Evolutionary conservation across 1,284 basidiomycete species (phyloP).

Genomic region (Crucibulum parvulum): DNA sequence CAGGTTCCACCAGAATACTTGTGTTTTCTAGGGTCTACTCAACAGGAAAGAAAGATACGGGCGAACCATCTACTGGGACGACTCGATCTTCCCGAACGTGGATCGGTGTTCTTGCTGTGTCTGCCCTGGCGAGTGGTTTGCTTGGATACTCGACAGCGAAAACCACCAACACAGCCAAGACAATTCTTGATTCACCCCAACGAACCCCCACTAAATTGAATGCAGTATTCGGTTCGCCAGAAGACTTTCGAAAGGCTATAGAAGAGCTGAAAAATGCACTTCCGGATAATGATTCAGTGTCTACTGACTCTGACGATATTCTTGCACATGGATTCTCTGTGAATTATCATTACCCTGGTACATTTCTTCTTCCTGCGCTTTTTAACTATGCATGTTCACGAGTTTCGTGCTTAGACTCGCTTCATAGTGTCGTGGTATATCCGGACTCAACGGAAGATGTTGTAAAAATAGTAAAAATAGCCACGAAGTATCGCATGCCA

Average conservation of each 20-base stretch:
- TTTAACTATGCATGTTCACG: too few relatives aligned
- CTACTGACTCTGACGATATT: constrained; percentile 62
- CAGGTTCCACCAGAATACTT: too few relatives aligned
- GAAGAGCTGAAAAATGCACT: constrained; percentile 37
- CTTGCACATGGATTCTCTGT: constrained; percentile 63
- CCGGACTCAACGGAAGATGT: constrained; percentile 71
- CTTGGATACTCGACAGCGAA: too few relatives aligned
- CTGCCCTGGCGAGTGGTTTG: too few relatives aligned
- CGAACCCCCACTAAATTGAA: too few relatives aligned
- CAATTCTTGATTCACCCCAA: too few relatives aligned
- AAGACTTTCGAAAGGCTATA: constrained; percentile 45
- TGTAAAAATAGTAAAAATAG: constrained; percentile 71
- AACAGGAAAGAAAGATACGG: too few relatives aligned
- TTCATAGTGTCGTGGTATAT: constrained; percentile 61
- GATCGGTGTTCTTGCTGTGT: too few relatives aligned
- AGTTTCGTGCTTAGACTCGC: constrained; percentile 33
- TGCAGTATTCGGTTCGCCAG: constrained; percentile 1
- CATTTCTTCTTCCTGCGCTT: background rate
- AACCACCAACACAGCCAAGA: too few relatives aligned
- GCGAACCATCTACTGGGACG: too few relatives aligned
- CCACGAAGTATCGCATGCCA: constrained; percentile 72
- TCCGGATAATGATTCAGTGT: constrained; percentile 43
- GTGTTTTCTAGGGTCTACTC: too few relatives aligned
- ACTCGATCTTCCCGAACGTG: too few relatives aligned
- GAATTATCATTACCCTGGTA: constrained; percentile 65